Base-by-base conservation (phyloP, 495 filamentous ascomycete genomes). In the Cercophora newfieldiana region DNA sequence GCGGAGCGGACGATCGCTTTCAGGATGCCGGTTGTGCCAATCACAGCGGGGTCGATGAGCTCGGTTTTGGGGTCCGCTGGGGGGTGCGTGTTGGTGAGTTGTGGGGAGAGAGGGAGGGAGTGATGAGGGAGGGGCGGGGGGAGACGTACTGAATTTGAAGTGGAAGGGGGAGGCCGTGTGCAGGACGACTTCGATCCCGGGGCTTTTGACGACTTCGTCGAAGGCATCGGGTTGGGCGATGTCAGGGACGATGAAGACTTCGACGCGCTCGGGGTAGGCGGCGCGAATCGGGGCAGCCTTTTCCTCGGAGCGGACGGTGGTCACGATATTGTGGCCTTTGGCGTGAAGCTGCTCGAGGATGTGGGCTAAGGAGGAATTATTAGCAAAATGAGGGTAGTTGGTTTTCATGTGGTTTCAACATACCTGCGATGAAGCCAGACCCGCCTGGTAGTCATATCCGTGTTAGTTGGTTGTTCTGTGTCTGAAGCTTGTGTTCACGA, bases 131-230 rank as follows among this genome's bases (percentile, higher is more conserved):
- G 53, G 56, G 1, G 0, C 19, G 5, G 28, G 49, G 44, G 10
- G 7, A 0, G 8, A 69, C 72, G 25, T 19, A 76, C 71, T 81
- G 53, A 83, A 81, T 18, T 86, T 86, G 79, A 85, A 90, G 74
- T 94, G 91, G 79, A 96, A 96, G 3, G 94, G 93, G 14, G 87
- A 90, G 2, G 94, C 93, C 0, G 92, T 96, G 77, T 98, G 94
- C 55, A 97, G 80, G 25, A 98, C 92, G 66, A 87, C 89, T 65
- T 94, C 93, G 66, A 97, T 88, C 2, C 88, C 90, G 1, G 91
- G 90, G 56, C 83, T 87, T 75, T 87, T 86, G 63, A 93, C 86
- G 18, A 91, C 90, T 70, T 92, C 81, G 68, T 96, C 91, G 75
- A 96, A 96, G 67, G 92, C 91, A 47, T 85, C 82, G 49, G 85